phyloP scores from a whole-genome alignment of 345 rosid species.

The Citrus hindsii region DNA sequence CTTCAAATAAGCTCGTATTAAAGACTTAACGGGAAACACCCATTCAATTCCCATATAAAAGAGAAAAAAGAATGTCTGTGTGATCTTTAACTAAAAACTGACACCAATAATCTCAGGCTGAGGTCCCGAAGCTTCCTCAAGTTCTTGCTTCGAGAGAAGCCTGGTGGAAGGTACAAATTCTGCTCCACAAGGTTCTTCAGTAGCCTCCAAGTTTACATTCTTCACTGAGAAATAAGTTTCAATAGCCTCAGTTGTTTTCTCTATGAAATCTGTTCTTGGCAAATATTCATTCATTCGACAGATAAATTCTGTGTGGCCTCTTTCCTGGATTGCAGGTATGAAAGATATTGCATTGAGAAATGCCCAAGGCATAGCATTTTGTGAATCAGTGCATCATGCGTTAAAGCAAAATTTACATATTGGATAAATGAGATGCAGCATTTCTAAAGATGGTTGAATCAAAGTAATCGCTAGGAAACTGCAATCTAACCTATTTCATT shows the following conservation, averaged over 20 bases:
- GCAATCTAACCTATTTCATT: background rate
- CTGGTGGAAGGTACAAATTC: constrained; percentile 35
- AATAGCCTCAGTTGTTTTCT: constrained; percentile 48
- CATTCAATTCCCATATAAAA: background rate
- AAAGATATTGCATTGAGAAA: background rate
- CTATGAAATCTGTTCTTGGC: constrained; percentile 53
- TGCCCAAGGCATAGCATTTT: background rate
- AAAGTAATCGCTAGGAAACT: background rate
- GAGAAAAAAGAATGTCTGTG: background rate
- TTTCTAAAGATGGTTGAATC: background rate
- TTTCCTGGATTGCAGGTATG: constrained; percentile 39
- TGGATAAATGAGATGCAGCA: background rate
- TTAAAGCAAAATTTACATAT: background rate
- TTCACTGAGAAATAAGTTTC: constrained; percentile 46
- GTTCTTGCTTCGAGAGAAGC: constrained; percentile 38
- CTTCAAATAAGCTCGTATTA: background rate
- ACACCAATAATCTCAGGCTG: background rate
- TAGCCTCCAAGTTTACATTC: constrained; percentile 21
- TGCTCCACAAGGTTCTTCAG: constrained; percentile 1
- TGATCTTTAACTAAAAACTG: background rate
- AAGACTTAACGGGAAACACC: background rate
- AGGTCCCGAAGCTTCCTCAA: constrained; percentile 24
- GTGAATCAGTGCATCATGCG: background rate
- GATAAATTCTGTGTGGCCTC: constrained; percentile 63
- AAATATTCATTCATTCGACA: constrained; percentile 67